Percentiles rank a stretch among this genome's conserved stretches.
These are phyloP conservation scores for Paramecium tetraurelia DNA, from an alignment of 73 alveolate genomes.

Conservation along the genomic window DNA sequence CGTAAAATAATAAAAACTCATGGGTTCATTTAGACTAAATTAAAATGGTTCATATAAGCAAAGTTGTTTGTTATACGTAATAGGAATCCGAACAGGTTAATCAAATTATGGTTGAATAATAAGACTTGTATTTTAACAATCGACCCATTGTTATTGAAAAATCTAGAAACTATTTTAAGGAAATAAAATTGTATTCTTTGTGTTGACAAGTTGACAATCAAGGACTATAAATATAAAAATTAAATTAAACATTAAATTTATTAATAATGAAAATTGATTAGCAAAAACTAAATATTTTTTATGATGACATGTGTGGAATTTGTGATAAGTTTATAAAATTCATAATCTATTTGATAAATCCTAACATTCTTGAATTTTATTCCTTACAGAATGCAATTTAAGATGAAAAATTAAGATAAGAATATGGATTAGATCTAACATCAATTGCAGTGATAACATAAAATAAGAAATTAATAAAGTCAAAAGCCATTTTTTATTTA, in stretches of 20 bases:
- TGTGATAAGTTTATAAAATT: not conserved
- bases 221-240: not conserved
- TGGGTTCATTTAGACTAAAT: not conserved
- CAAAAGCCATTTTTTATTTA: not conserved
- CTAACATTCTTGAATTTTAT: not conserved
- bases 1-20: not conserved
- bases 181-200: not conserved
- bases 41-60: not conserved
- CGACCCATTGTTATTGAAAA: not conserved
- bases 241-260: not conserved
- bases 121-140: not conserved
- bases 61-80: not conserved
- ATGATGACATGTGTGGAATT: constrained; percentile 46
- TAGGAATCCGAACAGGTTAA: not conserved
- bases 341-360: not conserved
- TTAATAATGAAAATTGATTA: not conserved
- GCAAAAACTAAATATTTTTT: constrained; percentile 1
- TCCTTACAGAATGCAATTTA: not conserved
- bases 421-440: constrained; percentile 15
- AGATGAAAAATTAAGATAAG: not conserved
- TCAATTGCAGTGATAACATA: not conserved
- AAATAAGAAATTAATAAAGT: not conserved
- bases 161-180: not conserved
- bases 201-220: not conserved
- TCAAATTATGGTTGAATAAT: not conserved